Evolutionary conservation across 2,329 filamentous ascomycete genomes (phyloP).

Genomic region (Spiromastix sp.): DNA sequence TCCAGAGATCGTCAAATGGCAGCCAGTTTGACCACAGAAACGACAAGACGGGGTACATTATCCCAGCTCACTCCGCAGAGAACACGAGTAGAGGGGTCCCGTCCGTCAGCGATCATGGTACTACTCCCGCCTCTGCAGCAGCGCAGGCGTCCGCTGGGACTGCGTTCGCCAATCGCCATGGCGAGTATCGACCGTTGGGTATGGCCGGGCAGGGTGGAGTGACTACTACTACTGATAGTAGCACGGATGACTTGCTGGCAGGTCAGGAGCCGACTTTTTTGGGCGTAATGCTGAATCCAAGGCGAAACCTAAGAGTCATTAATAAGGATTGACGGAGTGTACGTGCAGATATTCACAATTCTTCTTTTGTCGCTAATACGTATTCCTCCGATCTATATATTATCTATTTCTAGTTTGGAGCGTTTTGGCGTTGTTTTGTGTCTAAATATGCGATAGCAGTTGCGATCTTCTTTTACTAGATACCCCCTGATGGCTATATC

Average conservation of each 20-base stretch:
- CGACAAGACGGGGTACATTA: conserved; percentile 7
- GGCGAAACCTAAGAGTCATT: conserved; percentile 58
- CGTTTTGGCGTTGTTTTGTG: no score
- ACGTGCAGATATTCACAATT: no score
- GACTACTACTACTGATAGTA: conserved; percentile 36
- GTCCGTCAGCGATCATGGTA: conserved; percentile 3
- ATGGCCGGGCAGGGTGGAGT: conserved; percentile 16
- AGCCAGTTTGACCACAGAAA: conserved; percentile 21
- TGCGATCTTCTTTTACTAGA: no score
- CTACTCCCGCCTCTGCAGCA: neutral
- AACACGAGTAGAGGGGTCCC: conserved; percentile 13
- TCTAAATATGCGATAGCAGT: no score
- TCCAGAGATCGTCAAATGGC: conserved; percentile 45
- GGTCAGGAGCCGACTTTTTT: conserved; percentile 62
- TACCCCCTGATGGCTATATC: no score
- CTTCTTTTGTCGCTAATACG: neutral
- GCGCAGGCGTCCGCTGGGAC: conserved; percentile 6
- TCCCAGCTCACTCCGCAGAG: conserved; percentile 14
- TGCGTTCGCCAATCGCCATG: conserved; percentile 5
- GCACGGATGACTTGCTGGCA: conserved; percentile 48
- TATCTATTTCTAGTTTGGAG: conserved; percentile 1
- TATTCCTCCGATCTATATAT: neutral
- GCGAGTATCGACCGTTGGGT: conserved; percentile 14
- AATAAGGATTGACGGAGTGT: conserved; percentile 47
- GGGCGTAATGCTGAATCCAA: conserved; percentile 57